Evolutionary conservation across 805 yeast species (phyloP).

Genomic region (Deakozyma indianensis): DNA sequence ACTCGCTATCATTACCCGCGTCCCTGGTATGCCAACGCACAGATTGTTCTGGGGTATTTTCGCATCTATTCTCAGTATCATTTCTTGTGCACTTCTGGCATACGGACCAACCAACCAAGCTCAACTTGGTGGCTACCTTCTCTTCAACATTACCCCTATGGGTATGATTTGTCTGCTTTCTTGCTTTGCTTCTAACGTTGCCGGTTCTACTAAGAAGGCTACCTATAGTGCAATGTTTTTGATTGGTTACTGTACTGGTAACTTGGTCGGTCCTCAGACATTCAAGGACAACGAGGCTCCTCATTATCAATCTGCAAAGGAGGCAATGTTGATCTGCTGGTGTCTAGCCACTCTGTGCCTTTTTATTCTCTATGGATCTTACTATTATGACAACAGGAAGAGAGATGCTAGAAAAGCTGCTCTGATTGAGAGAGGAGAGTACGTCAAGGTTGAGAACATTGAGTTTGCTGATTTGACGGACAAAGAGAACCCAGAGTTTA

Average conservation of each 20-base stretch:
- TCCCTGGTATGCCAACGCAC: conserved; percentile 1
- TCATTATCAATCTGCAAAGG: conserved; percentile 41
- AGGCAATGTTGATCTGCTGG: conserved; percentile 40
- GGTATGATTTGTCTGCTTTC: conserved; percentile 11
- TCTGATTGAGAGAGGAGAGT: conserved; percentile 3
- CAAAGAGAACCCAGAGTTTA: conserved; percentile 36
- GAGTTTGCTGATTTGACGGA: conserved; percentile 39
- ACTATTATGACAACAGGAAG: conserved; percentile 4
- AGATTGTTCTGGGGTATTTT: conserved; percentile 7
- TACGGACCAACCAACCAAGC: conserved; percentile 11
- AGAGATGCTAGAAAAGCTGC: conserved; percentile 6
- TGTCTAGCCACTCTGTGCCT: conserved; percentile 23
- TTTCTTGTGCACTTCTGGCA: conserved; percentile 9
- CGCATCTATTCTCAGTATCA: conserved; percentile 4
- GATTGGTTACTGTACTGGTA: conserved; percentile 40
- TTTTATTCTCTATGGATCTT: conserved; percentile 11
- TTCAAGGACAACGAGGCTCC: conserved; percentile 49
- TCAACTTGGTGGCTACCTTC: conserved; percentile 9
- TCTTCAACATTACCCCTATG: conserved; percentile 7
- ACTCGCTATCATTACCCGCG: conserved; percentile 5
- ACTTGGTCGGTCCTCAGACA: conserved; percentile 45
- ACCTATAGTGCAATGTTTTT: conserved; percentile 31
- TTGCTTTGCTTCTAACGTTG: conserved; percentile 29
- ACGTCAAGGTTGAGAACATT: conserved; percentile 5
- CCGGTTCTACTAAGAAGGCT: conserved; percentile 44